Evolutionary conservation across 1,139 yeast genomes (phyloP), one percentile per base, ranked within the genome.

Genomic region (Candida sp.): DNA sequence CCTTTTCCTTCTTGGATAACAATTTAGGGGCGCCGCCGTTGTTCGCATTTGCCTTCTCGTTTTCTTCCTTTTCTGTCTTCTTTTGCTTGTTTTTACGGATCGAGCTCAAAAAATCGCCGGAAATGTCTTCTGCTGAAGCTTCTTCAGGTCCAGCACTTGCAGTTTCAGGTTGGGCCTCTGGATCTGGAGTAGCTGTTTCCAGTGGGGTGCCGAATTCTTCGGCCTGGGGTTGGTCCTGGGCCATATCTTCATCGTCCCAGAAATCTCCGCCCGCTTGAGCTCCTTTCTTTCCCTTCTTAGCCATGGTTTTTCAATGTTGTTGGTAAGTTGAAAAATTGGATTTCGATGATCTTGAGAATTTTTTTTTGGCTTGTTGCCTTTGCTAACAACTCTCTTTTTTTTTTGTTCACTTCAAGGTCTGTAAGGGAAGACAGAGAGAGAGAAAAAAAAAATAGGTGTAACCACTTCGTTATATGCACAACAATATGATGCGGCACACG

Each of bases 1-100:
- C 99, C 80, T 94, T 96, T 68, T 94, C 99, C 76, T 96, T 96
- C 81, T 94, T 96, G 53, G 96, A 85, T 72, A 94, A 90, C 63
- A 93, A 75, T 58, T 85, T 82, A 46, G 96, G 90, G 40, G 84
- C 92, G 47, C 78, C 81, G 17, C 42, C 46, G 27, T 44, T 44
- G 33, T 44, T 22, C 53, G 68, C 56, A 65, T 70, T 78, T 70
- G 64, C 63, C 70, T 78, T 78, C 57, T 81, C 81, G 55, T 77
- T 83, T 47, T 74, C 84, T 59, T 80, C 83, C 65, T 78, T 82
- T 34, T 72, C 75, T 50, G 83, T 86, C 73, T 87, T 87, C 77
- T 89, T 90, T 69, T 85, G 83, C 75, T 90, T 90, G 52, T 93
- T 86, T 58, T 81, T 83, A 71, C 89, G 84, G 69, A 93, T 82